Evolutionary conservation across 805 yeast species (phyloP), one percentile per base, ranked within the genome.

Genomic region (Schwanniomyces pseudopolymorphus): DNA sequence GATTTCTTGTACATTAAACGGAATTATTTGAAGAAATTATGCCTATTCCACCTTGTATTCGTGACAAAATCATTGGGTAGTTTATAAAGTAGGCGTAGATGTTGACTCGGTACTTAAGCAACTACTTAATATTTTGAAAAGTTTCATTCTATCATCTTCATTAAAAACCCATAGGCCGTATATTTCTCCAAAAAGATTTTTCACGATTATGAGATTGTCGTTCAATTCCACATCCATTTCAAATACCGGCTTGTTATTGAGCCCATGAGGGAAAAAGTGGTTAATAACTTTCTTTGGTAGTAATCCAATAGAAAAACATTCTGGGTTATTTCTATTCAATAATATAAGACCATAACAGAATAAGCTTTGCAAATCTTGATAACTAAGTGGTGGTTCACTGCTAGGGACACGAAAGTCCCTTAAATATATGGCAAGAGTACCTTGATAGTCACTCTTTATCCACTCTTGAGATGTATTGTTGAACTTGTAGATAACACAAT

Each of bases 111-210:
- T 67, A 39, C 63, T 66, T 48, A 73, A 59, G 50, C 77, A 71
- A 47, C 64, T 72, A 40, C 69, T 69, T 10, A 73, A 54, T 39
- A 69, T 61, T 55, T 82, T 79, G 55, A 70, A 79, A 36, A 87
- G 67, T 54, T 79, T 78, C 39, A 75, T 76, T 61, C 92, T 72
- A 57, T 86, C 91, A 6, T 75, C 79, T 39, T 77, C 83, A 46
- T 85, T 81, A 58, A 84, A 87, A 17, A 87, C 75, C 94, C 94
- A 87, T 40, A 87, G 67, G 1, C 95, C 95, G 61, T 77, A 87
- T 10, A 86, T 84, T 39, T 84, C 87, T 19, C 86, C 89, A 42
- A 78, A 68, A 42, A 84, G 67, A 56, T 82, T 84, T 59, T 83
- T 83, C 17, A 87, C 78, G 45, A 87, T 87, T 35, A 87, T 79